These are phyloP conservation scores for Aureobasidium uvarum DNA, from an alignment of 2,329 filamentous ascomycete genomes.

Conservation along the genomic window DNA sequence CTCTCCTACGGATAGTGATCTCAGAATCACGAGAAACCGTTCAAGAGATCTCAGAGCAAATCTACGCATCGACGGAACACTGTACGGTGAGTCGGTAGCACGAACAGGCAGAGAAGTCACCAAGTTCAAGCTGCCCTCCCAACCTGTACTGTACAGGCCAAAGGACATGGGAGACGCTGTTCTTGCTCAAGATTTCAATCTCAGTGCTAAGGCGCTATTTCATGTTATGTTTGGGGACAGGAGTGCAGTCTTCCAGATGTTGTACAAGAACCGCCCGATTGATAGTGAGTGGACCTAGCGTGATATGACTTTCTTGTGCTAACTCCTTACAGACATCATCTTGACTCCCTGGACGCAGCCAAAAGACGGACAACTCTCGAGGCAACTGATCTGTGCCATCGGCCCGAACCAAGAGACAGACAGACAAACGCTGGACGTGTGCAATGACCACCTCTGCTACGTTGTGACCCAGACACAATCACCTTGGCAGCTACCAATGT, in stretches of 20 bases:
- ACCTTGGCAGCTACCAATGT: slow-evolving; percentile 83
- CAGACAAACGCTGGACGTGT: slow-evolving; percentile 76
- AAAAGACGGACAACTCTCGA: slow-evolving; percentile 57
- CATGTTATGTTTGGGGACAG: slow-evolving; percentile 97
- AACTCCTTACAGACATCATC: slow-evolving; percentile 58
- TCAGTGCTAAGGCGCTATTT: slow-evolving; percentile 91
- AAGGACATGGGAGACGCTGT: slow-evolving; percentile 73
- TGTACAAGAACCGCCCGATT: slow-evolving; percentile 80
- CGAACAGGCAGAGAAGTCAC: slow-evolving; percentile 51
- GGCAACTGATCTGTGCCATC: slow-evolving; percentile 62
- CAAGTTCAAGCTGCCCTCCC: slow-evolving; percentile 78
- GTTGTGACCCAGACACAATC: slow-evolving; percentile 63
- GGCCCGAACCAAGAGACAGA: slow-evolving; percentile 59
- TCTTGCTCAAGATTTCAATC: slow-evolving; percentile 78
- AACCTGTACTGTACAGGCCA: slow-evolving; percentile 80
- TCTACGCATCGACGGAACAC: slow-evolving; percentile 61
- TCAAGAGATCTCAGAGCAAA: slow-evolving; percentile 55
- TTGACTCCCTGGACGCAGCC: slow-evolving; percentile 80
- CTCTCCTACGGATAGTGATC: slow-evolving; percentile 35
- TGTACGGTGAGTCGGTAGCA: slow-evolving; percentile 50
- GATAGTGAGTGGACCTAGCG: slow-evolving; percentile 45
- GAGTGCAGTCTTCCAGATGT: slow-evolving; percentile 86
- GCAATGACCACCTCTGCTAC: slow-evolving; percentile 61
- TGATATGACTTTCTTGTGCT: neutral
- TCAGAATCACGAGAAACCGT: slow-evolving; percentile 40